Evolutionary conservation across 352 stramenopile genomes (phyloP), one percentile per base, ranked within the genome.

Genomic region (Aphanomyces astaci): DNA sequence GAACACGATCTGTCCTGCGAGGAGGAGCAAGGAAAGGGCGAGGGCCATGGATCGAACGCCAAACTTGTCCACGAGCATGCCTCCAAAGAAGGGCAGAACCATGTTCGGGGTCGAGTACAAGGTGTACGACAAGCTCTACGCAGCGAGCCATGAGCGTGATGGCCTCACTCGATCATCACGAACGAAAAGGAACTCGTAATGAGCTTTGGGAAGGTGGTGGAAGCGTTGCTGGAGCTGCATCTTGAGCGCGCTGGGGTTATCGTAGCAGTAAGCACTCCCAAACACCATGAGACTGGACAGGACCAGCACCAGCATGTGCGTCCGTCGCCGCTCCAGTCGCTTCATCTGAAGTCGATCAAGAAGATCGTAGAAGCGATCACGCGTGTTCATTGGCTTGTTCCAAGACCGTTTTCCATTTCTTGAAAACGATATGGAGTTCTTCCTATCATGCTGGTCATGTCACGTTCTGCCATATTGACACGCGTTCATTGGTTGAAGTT

Each of bases 101-200:
- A 87, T 76, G 70, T 89, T 90, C n/a, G 82, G 82, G 22, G 86
- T 63, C n/a, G 72, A 81, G 71, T 89, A 89, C 25, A 87, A 66
- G 31, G 75, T 88, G 73, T 92, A 92, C 27, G 90, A 71, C 22
- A 89, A 70, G 63, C 83, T 86, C 68, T 84, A 59, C 1, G 13
- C 15, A 9, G n/a, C n/a, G n/a, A n/a, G n/a, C n/a, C 2, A 36
- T 46, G 15, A n/a, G 22, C 27, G 40, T 60, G n/a, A 68, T 30
- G 51, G n/a, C 2, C 3, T 24, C 13, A 39, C 7, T 19, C 22
- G 30, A 36, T 46, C 7, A 24, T 27, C 1, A 53, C 28, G 28
- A 51, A 56, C 13, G 51, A 68, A 68, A 24, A 68, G 62, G 11
- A 68, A 51, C 51, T 90, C 13, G 77, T 52, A 52, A 67, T 73